Evolutionary conservation across 768 basidiomycete genomes (phyloP), one percentile per base, ranked within the genome.

Genomic region (Pleurotus pulmonarius): DNA sequence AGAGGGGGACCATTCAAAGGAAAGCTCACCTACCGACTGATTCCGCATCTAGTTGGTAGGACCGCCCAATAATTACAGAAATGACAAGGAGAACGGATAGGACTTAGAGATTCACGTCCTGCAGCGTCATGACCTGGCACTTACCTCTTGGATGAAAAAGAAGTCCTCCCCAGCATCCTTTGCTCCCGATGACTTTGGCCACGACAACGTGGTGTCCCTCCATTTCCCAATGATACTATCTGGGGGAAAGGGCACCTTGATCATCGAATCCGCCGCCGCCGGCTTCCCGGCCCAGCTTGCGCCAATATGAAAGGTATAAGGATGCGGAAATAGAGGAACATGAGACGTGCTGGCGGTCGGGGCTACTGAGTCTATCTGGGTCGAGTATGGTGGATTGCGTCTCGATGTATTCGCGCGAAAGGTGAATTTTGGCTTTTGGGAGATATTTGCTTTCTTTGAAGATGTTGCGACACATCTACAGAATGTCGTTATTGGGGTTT

Each of bases 221-320:
- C 91, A 94, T 45, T 68, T 66, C 5, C 83, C 87, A 60, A 92
- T 78, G 15, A 76, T 69, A 45, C 79, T 82, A 39, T 87, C 77
- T 4, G 74, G 58, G 0, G 83, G 71, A 63, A 92, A 91, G 0
- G 87, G 83, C 37, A 71, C 64, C 59, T 73, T 71, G 6, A 56
- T 62, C 55, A 64, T 58, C 46, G 65, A 66, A 39, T 59, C 55
- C 59, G 73, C 58, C 70, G 75, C 60, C 63, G 75, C 67, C 15
- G 88, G 83, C 66, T 93, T 93, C 41, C 83, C 85, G 25, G 83
- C 84, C 86, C 89, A 94, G 68, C 88, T 87, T 13, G 81, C 80
- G 52, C 87, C 90, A 38, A 92, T 75, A 63, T 91, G 83, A 67
- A 94, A 92, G 34, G 72, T 82, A 65, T 86, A 93, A 4, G 88